Conservation (phyloP, 2,329 filamentous ascomycete genomes). For the Tolypocladium album region DNA sequence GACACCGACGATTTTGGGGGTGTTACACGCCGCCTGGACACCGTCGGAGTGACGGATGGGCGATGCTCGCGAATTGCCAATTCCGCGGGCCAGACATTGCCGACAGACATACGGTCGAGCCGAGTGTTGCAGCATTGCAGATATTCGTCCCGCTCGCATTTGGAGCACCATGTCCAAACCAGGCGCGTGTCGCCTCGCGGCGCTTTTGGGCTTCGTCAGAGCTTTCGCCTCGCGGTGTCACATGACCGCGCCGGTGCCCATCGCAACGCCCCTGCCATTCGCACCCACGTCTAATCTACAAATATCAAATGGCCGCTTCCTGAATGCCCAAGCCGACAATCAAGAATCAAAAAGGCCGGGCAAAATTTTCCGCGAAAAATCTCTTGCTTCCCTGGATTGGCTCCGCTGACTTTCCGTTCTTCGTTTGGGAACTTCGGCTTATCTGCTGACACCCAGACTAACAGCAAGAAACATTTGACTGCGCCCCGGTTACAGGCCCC, state of each 20-base stretch:
- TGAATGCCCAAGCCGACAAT: neutral
- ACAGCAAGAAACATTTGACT: neutral
- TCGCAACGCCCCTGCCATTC: neutral
- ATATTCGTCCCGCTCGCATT: neutral
- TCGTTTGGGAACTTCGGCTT: neutral
- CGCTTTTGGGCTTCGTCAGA: neutral
- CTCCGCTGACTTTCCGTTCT: neutral
- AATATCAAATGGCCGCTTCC: neutral
- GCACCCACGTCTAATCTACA: neutral
- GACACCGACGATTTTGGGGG: neutral
- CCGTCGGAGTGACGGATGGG: neutral
- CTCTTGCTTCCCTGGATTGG: neutral
- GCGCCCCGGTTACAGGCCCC: neutral
- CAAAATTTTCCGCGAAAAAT: neutral
- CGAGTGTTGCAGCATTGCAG: constrained; percentile 18
- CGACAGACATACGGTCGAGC: constrained; percentile 20
- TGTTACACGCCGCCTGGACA: neutral
- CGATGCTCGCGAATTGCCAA: neutral
- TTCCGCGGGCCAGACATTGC: constrained; percentile 15
- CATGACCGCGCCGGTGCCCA: neutral
- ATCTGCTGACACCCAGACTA: neutral
- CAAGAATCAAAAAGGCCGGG: neutral
- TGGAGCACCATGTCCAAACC: neutral
- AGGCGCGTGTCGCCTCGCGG: neutral
- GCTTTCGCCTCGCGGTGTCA: neutral